These are phyloP conservation scores for Boletus fagicola DNA, from an alignment of 768 basidiomycete genomes.

Conservation along the genomic window DNA sequence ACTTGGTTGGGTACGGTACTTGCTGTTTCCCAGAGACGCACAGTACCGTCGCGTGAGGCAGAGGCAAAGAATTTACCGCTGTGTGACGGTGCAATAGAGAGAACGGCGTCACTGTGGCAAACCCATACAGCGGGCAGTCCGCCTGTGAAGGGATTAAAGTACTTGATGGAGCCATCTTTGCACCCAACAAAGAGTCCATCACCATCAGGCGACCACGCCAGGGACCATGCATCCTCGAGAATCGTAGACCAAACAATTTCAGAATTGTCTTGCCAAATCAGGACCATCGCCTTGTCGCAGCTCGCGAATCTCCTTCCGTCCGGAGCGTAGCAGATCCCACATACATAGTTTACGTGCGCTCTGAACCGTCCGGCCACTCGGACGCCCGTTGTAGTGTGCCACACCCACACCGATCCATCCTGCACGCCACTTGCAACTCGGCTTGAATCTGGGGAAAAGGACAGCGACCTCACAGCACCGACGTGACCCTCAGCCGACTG, in stretches of 20 bases:
- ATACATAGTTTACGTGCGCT: not conserved
- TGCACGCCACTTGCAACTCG: not conserved
- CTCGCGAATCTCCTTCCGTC: not conserved
- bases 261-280: not conserved
- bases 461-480: not conserved
- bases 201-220: not conserved
- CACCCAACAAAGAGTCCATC: not conserved
- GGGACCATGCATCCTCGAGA: not conserved
- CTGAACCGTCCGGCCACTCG: not conserved
- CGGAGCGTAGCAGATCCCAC: not conserved
- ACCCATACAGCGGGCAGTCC: not conserved
- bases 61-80: not conserved
- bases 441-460: not conserved
- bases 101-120: not conserved
- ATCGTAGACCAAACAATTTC: not conserved
- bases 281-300: not conserved
- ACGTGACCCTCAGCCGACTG: not conserved
- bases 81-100: not conserved
- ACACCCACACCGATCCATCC: not conserved
- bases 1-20: not conserved
- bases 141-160: not conserved
- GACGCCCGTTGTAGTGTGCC: not conserved
- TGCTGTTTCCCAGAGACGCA: not conserved
- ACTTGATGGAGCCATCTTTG: not conserved
- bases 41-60: not conserved